A percentile compares a stretch with the other conserved stretches of the same genome.
phyloP scores from a whole-genome alignment of 495 filamentous ascomycete genomes.

The Xylaria longipes region DNA sequence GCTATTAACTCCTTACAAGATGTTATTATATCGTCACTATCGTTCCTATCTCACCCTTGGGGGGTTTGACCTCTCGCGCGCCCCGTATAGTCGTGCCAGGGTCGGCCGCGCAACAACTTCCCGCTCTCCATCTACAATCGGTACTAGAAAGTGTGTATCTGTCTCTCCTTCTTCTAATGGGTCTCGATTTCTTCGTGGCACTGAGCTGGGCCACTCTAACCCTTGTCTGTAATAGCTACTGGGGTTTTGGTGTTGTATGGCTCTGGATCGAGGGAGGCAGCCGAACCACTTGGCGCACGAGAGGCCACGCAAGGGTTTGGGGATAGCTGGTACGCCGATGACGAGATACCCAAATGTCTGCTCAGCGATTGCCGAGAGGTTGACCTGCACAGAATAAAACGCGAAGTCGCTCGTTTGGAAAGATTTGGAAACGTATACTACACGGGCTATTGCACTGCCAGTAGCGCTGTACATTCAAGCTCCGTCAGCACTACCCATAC shows the following conservation, averaged over 20 bases:
- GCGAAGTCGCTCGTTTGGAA: constrained; percentile 36
- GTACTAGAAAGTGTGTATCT: neutral
- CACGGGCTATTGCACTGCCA: constrained; percentile 32
- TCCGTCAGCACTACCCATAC: neutral
- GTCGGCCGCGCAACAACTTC: neutral
- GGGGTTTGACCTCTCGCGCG: neutral
- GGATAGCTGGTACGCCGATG: constrained; percentile 38
- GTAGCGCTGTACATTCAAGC: neutral
- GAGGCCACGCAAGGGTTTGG: constrained; percentile 38
- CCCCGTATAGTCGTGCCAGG: neutral
- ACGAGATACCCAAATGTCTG: constrained; percentile 41
- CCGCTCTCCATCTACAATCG: neutral
- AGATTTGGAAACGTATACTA: constrained; percentile 29
- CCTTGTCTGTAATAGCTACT: neutral
- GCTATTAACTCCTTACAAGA: neutral
- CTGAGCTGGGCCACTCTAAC: neutral
- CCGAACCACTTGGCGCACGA: too few species aligned
- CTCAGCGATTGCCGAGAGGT: constrained; percentile 40
- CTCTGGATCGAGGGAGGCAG: neutral
- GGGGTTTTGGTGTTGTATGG: neutral
- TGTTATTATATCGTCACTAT: neutral
- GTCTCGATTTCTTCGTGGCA: neutral
- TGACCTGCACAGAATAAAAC: constrained; percentile 28
- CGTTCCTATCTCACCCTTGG: neutral
- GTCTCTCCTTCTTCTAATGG: neutral